Evolutionary conservation across 192 early-diverging fungal species (phyloP).

Genomic region (Coemansia sp.): DNA sequence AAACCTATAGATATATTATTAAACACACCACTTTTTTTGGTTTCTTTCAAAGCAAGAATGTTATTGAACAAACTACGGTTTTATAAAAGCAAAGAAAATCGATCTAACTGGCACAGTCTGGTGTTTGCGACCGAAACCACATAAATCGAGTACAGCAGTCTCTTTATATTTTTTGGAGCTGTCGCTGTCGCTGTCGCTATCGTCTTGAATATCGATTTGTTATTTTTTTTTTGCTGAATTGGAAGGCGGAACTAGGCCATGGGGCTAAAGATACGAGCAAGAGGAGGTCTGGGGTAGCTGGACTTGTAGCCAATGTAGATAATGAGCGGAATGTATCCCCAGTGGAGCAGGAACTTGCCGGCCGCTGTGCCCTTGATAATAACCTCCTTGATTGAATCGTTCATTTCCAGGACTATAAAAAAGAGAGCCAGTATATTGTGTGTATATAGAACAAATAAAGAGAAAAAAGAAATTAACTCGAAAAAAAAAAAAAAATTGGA

Average conservation of each 20-base stretch:
- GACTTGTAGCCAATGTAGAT: slow-evolving; percentile 49
- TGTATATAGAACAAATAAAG: neutral
- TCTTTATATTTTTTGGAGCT: neutral
- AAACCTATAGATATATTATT: neutral
- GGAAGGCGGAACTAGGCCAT: slow-evolving; percentile 25
- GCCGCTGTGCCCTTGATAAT: slow-evolving; percentile 40
- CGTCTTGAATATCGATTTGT: neutral
- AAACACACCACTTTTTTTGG: neutral
- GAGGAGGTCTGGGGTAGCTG: slow-evolving; percentile 46
- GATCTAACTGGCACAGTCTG: too few species aligned
- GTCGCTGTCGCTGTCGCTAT: neutral
- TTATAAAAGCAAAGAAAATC: neutral
- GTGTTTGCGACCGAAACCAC: too few species aligned
- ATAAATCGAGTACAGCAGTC: too few species aligned
- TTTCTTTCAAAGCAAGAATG: slow-evolving; percentile 1
- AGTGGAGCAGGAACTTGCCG: slow-evolving; percentile 47
- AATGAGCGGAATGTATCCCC: slow-evolving; percentile 54
- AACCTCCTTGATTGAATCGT: slow-evolving; percentile 49
- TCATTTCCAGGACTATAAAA: slow-evolving; percentile 30
- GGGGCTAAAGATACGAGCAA: slow-evolving; percentile 54
- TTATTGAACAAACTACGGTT: neutral
- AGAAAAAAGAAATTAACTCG: neutral
- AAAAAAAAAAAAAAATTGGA: neutral
- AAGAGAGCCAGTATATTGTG: neutral
- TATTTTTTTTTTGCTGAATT: neutral